Conservation (phyloP, 2,329 filamentous ascomycete species). For the Fusarium sp. region DNA sequence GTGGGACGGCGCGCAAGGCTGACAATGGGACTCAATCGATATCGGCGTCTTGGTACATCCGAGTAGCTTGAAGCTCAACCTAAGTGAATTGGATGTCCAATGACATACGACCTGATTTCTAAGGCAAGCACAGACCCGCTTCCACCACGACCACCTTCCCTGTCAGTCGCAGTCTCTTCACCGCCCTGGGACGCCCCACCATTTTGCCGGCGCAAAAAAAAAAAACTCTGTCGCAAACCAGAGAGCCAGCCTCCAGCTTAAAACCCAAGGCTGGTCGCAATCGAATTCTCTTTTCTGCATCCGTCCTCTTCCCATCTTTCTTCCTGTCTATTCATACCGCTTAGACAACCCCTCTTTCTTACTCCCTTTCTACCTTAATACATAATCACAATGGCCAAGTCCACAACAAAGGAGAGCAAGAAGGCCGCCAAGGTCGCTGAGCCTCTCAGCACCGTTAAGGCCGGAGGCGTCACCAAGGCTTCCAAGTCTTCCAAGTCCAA, state of each 20-base stretch:
- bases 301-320: conserved; percentile 37
- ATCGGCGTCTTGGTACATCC: conserved; percentile 42
- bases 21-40: conserved; percentile 36
- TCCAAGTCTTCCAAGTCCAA: conserved; percentile 72
- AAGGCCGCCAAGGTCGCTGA: conserved; percentile 65
- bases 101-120: conserved; percentile 45
- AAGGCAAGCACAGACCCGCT: conserved; percentile 43
- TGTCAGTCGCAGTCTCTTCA: conserved; percentile 42
- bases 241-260: conserved; percentile 42
- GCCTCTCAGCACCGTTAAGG: conserved; percentile 68
- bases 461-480: conserved; percentile 74
- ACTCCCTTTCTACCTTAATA: conserved; percentile 29
- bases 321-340: conserved; percentile 17
- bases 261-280: conserved; percentile 35
- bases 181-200: conserved; percentile 52
- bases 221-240: conserved; percentile 35
- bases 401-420: conserved; percentile 68
- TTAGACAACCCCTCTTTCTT: conserved; percentile 16
- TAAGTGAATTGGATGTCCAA: conserved; percentile 41
- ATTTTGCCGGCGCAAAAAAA: conserved; percentile 50
- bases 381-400: conserved; percentile 69
- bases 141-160: conserved; percentile 35
- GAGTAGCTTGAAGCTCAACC: conserved; percentile 46
- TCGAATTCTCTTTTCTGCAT: conserved; percentile 29
- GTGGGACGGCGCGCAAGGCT: conserved; percentile 31